Evolutionary conservation across 164 flowering plant species (phyloP).

Genomic region (Liquidambar formosana): DNA sequence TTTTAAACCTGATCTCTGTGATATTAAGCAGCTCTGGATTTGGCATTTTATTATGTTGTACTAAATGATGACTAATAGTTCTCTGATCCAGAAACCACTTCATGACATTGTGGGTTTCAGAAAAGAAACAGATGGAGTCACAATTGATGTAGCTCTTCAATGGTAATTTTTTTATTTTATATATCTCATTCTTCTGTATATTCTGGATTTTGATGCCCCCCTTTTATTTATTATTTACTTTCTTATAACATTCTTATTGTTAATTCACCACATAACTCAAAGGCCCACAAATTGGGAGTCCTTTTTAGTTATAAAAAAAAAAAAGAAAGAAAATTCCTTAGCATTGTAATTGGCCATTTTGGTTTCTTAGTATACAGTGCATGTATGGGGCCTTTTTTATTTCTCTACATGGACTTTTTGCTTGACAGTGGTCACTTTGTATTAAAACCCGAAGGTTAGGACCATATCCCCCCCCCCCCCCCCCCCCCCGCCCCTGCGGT

Average conservation of each 20-base stretch:
- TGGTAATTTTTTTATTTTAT: constrained; percentile 46
- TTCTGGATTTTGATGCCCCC: constrained; percentile 1
- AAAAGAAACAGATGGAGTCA: constrained; percentile 67
- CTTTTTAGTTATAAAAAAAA: too few species aligned
- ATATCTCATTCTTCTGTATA: not conserved
- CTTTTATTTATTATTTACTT: constrained; percentile 5
- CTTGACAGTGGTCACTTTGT: too few species aligned
- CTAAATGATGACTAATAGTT: constrained; percentile 16
- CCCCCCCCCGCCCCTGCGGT: too few species aligned
- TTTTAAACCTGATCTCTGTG: too few species aligned
- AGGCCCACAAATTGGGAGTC: too few species aligned
- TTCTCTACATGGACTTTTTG: too few species aligned
- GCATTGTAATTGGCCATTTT: too few species aligned
- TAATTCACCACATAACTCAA: not conserved
- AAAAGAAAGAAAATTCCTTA: too few species aligned
- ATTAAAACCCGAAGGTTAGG: too few species aligned
- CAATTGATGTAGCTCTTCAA: constrained; percentile 81
- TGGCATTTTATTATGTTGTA: constrained; percentile 1
- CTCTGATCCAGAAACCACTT: constrained; percentile 70
- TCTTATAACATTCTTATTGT: not conserved
- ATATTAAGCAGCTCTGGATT: not conserved
- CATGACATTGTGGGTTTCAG: constrained; percentile 84
- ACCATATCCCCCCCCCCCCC: too few species aligned
- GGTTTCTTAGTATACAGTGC: too few species aligned
- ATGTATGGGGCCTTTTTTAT: too few species aligned